Evolutionary conservation across 2,329 filamentous ascomycete genomes (phyloP).

Genomic region (Colletotrichum nymphaeae): DNA sequence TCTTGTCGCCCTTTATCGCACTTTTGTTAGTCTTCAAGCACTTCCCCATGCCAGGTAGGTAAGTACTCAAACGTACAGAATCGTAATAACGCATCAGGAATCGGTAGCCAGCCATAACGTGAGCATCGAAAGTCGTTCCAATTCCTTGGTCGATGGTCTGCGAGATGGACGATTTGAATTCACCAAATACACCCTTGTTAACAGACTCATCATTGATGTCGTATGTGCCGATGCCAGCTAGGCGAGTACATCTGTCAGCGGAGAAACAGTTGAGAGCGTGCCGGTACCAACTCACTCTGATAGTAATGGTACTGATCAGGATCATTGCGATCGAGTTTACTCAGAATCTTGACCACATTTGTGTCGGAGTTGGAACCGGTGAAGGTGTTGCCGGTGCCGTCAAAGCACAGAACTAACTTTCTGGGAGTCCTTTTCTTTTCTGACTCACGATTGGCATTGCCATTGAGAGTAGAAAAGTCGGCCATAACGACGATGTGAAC

Average conservation of each 20-base stretch:
- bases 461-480: background rate
- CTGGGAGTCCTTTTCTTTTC: slow-evolving; percentile 37
- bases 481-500: background rate
- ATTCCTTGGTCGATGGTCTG: slow-evolving; percentile 56
- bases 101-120: slow-evolving; percentile 63
- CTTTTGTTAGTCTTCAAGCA: background rate
- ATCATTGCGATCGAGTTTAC: slow-evolving; percentile 57
- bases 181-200: slow-evolving; percentile 49
- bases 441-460: background rate
- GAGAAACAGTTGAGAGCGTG: fast-evolving
- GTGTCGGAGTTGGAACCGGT: slow-evolving; percentile 60
- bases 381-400: slow-evolving; percentile 60
- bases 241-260: background rate
- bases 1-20: slow-evolving; percentile 53
- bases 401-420: slow-evolving; percentile 60
- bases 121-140: slow-evolving; percentile 60
- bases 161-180: slow-evolving; percentile 49
- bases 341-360: slow-evolving; percentile 64
- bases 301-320: slow-evolving; percentile 61
- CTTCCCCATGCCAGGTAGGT: too few species aligned
- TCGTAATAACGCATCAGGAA: slow-evolving; percentile 67
- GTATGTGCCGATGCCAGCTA: slow-evolving; percentile 63
- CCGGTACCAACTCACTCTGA: slow-evolving; percentile 49
- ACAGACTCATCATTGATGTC: slow-evolving; percentile 55
- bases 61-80: slow-evolving; percentile 42